Conservation (phyloP, 768 basidiomycete genomes). For the Porphyrellus cyaneotinctus region DNA sequence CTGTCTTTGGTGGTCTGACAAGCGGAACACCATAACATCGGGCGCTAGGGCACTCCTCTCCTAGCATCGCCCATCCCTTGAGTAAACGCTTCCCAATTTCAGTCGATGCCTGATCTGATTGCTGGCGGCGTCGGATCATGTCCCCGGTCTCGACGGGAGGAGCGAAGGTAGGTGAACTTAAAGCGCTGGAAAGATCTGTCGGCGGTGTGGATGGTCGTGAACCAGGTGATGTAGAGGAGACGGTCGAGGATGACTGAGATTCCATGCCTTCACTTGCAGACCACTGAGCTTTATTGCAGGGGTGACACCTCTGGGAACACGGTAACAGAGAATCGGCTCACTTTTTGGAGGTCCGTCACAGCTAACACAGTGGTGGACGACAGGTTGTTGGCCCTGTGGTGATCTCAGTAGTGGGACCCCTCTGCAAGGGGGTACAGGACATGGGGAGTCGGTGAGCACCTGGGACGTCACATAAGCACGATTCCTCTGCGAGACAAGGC, state of each 20-base stretch:
- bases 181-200: conserved; percentile 63
- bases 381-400: conserved; percentile 46
- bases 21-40: conserved; percentile 80
- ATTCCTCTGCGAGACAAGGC: not conserved
- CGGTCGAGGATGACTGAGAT: conserved; percentile 36
- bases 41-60: conserved; percentile 70
- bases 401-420: conserved; percentile 72
- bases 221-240: conserved; percentile 46
- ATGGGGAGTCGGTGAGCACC: conserved; percentile 65
- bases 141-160: conserved; percentile 65
- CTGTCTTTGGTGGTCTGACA: conserved; percentile 67
- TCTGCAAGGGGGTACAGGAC: conserved; percentile 51
- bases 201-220: conserved; percentile 74
- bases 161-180: conserved; percentile 61
- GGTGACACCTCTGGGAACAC: conserved; percentile 1
- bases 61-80: conserved; percentile 88
- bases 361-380: conserved; percentile 55
- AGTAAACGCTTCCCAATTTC: conserved; percentile 76
- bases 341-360: conserved; percentile 46
- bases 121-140: conserved; percentile 63
- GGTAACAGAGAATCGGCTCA: conserved; percentile 20
- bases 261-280: conserved; percentile 17
- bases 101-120: conserved; percentile 75
- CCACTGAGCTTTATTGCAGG: conserved; percentile 12
- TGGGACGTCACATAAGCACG: conserved; percentile 24